Evolutionary conservation across 75 land plant species (phyloP).

Genomic region (Gnetum montanum): DNA sequence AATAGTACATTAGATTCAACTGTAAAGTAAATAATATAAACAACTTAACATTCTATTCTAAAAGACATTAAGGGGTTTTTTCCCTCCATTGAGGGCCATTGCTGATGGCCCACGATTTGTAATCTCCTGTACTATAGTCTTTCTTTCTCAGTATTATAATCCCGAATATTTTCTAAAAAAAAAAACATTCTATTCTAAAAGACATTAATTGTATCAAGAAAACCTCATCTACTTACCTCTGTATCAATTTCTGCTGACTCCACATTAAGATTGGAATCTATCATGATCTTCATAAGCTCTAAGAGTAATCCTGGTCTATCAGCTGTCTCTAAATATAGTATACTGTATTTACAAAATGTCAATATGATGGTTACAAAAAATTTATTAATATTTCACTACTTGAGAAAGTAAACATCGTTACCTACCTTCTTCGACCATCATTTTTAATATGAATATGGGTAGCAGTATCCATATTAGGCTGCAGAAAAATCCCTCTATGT

Average conservation of each 20-base stretch:
- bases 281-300: slow-evolving; percentile 72
- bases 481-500: slow-evolving; percentile 6
- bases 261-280: slow-evolving; percentile 69
- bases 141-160: too few species aligned
- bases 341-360: slow-evolving; percentile 25
- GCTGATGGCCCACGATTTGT: too few species aligned
- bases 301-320: slow-evolving; percentile 87
- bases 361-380: neutral
- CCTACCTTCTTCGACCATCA: slow-evolving; percentile 58
- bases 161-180: neutral
- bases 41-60: neutral
- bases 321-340: slow-evolving; percentile 80
- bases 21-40: slow-evolving; percentile 3
- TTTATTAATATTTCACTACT: slow-evolving; percentile 17
- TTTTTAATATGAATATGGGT: slow-evolving; percentile 54
- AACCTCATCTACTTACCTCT: slow-evolving; percentile 31
- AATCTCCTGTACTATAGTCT: too few species aligned
- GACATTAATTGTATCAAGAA: too few species aligned
- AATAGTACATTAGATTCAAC: neutral
- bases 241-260: slow-evolving; percentile 98
- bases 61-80: too few species aligned
- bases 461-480: slow-evolving; percentile 63
- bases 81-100: too few species aligned
- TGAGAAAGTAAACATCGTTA: too few species aligned
- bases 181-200: neutral